A percentile compares a stretch with the other conserved stretches of the same genome.
These are phyloP conservation scores for Inosperma sp. DNA, from an alignment of 768 basidiomycete species.

Conservation along the genomic window DNA sequence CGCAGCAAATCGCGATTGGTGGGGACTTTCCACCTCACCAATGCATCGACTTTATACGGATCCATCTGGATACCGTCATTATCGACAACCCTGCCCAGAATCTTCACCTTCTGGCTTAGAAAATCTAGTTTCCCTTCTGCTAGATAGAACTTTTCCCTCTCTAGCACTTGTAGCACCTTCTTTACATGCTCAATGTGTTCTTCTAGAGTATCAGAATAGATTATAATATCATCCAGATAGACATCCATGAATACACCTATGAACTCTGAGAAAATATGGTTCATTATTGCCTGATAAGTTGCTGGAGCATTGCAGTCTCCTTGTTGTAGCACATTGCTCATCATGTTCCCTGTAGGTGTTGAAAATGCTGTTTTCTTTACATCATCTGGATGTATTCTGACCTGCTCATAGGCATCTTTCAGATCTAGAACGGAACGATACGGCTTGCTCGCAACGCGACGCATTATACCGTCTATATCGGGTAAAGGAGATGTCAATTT, in stretches of 20 bases:
- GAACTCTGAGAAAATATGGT: too few species aligned
- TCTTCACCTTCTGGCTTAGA: constrained; percentile 25
- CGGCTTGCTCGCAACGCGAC: too few species aligned
- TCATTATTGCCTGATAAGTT: too few species aligned
- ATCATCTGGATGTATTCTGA: not conserved
- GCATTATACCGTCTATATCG: too few species aligned
- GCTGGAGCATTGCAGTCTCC: too few species aligned
- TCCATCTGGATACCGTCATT: constrained; percentile 37
- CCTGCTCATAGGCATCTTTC: not conserved
- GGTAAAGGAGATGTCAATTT: too few species aligned
- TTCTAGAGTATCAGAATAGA: constrained; percentile 18
- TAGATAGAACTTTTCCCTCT: constrained; percentile 31
- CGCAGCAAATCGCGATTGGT: constrained; percentile 27
- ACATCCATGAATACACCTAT: too few species aligned
- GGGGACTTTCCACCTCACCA: constrained; percentile 30
- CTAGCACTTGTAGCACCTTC: constrained; percentile 29
- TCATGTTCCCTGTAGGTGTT: too few species aligned
- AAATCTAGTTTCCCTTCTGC: constrained; percentile 31
- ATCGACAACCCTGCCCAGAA: constrained; percentile 26
- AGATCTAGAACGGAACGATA: too few species aligned
- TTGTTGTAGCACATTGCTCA: too few species aligned
- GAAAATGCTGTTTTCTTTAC: too few species aligned
- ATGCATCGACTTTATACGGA: constrained; percentile 34
- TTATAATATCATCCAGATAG: not conserved
- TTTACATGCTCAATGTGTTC: constrained; percentile 31